Evolutionary conservation across 164 flowering plant species (phyloP).

Genomic region (Magnolia officinalis): DNA sequence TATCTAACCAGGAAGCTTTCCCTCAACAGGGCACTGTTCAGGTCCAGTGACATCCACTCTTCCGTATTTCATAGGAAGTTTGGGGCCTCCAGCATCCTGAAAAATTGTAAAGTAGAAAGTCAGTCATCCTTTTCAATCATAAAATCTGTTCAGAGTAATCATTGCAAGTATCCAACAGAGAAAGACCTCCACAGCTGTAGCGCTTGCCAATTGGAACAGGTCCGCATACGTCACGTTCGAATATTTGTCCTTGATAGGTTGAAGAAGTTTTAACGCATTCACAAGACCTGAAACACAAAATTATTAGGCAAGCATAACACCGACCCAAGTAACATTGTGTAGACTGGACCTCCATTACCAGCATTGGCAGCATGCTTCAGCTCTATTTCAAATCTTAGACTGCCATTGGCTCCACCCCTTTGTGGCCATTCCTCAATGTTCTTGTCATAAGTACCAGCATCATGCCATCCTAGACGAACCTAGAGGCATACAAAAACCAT

Average conservation of each 20-base stretch:
- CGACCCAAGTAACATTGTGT: background rate
- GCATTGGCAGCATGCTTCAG: conserved; percentile 98
- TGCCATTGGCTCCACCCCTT: conserved; percentile 97
- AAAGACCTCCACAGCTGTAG: conserved; percentile 89
- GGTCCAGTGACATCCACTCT: conserved; percentile 81
- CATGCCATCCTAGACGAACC: conserved; percentile 99
- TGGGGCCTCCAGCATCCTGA: conserved; percentile 98
- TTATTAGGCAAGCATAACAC: conserved; percentile 5
- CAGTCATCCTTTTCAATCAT: background rate
- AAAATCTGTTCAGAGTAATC: conserved; percentile 2
- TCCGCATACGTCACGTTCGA: conserved; percentile 84
- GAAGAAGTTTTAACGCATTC: conserved; percentile 83
- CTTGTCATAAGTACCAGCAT: conserved; percentile 94
- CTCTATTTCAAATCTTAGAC: conserved; percentile 87
- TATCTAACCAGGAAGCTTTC: conserved; percentile 86
- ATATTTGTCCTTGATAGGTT: conserved; percentile 91
- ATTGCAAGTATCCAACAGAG: background rate
- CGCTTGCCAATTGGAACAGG: conserved; percentile 94
- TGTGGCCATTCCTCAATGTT: conserved; percentile 88
- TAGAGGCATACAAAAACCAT: conserved; percentile 14
- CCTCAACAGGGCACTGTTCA: conserved; percentile 89
- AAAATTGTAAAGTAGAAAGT: conserved; percentile 13
- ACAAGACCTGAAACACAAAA: conserved; percentile 67
- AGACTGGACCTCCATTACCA: conserved; percentile 38
- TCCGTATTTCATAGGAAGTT: conserved; percentile 95